These are phyloP conservation scores for Candida insectalens DNA, from an alignment of 805 yeast species.

Conservation along the genomic window DNA sequence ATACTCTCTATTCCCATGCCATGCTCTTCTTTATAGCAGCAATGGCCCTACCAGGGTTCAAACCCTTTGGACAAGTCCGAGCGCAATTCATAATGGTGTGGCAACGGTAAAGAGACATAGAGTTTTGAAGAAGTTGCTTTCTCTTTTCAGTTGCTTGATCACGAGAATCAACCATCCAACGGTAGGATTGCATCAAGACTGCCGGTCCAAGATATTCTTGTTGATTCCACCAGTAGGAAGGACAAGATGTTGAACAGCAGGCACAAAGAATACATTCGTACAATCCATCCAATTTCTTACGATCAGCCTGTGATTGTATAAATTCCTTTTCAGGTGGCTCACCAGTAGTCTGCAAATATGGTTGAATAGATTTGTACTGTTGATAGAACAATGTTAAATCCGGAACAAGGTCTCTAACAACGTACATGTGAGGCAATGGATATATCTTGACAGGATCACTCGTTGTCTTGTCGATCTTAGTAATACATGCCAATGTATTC, in stretches of 20 bases:
- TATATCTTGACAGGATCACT: slow-evolving; percentile 76
- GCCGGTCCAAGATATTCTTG: slow-evolving; percentile 99
- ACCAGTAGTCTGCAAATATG: slow-evolving; percentile 78
- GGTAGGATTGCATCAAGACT: slow-evolving; percentile 96
- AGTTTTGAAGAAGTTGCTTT: slow-evolving; percentile 85
- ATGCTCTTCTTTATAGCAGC: slow-evolving; percentile 93
- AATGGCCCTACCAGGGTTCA: slow-evolving; percentile 96
- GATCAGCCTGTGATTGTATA: slow-evolving; percentile 82
- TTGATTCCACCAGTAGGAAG: slow-evolving; percentile 99
- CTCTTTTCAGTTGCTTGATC: slow-evolving; percentile 80
- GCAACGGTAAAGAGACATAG: slow-evolving; percentile 97
- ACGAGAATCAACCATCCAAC: slow-evolving; percentile 97
- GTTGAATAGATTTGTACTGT: slow-evolving; percentile 97
- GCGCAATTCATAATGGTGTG: slow-evolving; percentile 99
- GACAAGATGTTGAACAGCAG: slow-evolving; percentile 97
- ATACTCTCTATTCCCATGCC: slow-evolving; percentile 71
- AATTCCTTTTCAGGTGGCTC: slow-evolving; percentile 93
- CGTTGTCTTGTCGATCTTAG: slow-evolving; percentile 80
- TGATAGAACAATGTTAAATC: slow-evolving; percentile 96
- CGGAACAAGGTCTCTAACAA: slow-evolving; percentile 94
- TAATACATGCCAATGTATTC: slow-evolving; percentile 93
- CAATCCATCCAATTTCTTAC: slow-evolving; percentile 92
- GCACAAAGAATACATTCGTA: slow-evolving; percentile 98
- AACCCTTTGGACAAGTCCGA: slow-evolving; percentile 95
- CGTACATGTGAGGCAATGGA: slow-evolving; percentile 97